These are phyloP conservation scores for Saccharomycopsis fermentans DNA, from an alignment of 805 yeast species.

Conservation along the genomic window DNA sequence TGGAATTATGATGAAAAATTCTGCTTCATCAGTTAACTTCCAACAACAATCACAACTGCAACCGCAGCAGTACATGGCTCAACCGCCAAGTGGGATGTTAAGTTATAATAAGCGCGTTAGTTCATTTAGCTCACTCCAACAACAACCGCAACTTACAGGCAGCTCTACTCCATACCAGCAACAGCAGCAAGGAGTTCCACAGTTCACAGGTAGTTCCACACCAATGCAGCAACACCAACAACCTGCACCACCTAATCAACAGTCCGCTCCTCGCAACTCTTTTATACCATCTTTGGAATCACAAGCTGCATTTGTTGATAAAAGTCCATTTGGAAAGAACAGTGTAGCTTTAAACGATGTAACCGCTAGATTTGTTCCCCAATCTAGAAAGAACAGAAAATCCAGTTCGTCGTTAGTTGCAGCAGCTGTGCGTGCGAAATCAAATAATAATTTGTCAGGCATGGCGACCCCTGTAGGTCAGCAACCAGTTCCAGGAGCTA, in stretches of 20 bases:
- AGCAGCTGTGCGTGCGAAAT: constrained; percentile 1
- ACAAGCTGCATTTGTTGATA: constrained; percentile 20
- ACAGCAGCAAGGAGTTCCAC: not conserved
- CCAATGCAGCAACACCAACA: not conserved
- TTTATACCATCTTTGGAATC: constrained; percentile 21
- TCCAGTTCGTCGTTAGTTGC: constrained; percentile 22
- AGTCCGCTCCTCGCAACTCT: constrained; percentile 18
- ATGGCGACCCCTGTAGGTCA: not conserved
- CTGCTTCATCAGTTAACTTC: not conserved
- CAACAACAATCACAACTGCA: not conserved
- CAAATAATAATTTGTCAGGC: not conserved
- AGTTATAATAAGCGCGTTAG: not conserved
- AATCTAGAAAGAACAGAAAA: constrained; percentile 38
- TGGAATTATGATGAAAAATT: not conserved
- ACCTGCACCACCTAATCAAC: not conserved
- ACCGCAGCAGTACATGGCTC: not conserved
- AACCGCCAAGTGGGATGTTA: not conserved
- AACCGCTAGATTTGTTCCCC: constrained; percentile 22
- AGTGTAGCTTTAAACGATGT: constrained; percentile 21
- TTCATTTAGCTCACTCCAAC: not conserved
- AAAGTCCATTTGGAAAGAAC: constrained; percentile 16
- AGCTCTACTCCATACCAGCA: not conserved
- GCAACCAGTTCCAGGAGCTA: not conserved
- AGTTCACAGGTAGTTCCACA: not conserved
- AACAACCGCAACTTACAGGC: not conserved